These are phyloP conservation scores for Bipolaris cookei DNA, from an alignment of 2,329 filamentous ascomycete genomes.

Conservation along the genomic window DNA sequence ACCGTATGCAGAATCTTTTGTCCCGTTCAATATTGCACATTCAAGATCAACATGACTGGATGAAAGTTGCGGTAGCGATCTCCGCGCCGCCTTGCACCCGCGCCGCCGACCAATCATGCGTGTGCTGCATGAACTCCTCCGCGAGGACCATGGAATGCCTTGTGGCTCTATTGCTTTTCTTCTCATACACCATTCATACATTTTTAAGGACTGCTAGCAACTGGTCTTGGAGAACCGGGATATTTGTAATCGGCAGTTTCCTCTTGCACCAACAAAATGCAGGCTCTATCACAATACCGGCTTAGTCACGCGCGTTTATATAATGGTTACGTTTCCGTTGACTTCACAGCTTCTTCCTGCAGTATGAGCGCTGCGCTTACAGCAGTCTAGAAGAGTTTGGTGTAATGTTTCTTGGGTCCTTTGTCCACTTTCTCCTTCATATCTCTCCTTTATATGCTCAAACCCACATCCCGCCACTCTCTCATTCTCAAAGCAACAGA, in stretches of 20 bases:
- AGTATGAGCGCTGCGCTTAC: neutral
- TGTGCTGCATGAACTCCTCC: neutral
- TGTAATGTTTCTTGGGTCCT: neutral
- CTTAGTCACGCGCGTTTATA: neutral
- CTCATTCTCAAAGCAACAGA: neutral
- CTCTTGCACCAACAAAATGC: neutral
- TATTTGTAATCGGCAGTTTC: neutral
- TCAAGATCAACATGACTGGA: neutral
- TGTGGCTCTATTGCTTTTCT: neutral
- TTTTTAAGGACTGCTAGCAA: neutral
- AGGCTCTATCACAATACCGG: neutral
- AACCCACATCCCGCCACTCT: neutral
- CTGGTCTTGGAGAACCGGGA: neutral
- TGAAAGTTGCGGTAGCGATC: neutral
- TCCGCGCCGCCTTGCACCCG: neutral
- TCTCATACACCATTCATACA: neutral
- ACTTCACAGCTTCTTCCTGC: neutral
- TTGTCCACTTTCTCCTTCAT: neutral
- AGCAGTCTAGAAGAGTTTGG: neutral
- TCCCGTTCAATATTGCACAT: neutral
- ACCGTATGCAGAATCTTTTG: neutral
- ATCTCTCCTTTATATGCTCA: neutral
- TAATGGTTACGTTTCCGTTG: neutral
- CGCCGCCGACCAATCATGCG: neutral
- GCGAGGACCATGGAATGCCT: neutral